Conservation (phyloP, 768 basidiomycete species). For the Rhizopogon vulgaris region DNA sequence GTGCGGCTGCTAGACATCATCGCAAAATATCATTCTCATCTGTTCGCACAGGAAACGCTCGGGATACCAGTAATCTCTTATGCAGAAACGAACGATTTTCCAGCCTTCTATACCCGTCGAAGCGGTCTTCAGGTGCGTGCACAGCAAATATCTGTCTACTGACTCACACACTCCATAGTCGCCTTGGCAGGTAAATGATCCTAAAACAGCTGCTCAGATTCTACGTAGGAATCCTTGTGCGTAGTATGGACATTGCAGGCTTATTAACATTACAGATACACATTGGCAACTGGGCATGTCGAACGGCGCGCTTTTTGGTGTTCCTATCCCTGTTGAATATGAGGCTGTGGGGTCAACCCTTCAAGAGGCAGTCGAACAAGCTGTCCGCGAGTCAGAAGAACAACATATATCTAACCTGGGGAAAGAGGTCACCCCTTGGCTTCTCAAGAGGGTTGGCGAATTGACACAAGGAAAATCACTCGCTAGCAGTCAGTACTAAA, state of each 20-base stretch:
- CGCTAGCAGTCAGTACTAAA: conserved; percentile 48
- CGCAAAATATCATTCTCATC: not conserved
- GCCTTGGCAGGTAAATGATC: conserved; percentile 69
- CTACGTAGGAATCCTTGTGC: conserved; percentile 46
- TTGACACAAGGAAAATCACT: conserved; percentile 74
- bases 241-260: not conserved
- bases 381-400: conserved; percentile 75
- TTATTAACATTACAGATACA: conserved; percentile 40
- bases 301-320: conserved; percentile 78
- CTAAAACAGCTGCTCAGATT: conserved; percentile 63
- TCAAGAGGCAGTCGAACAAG: conserved; percentile 77
- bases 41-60: conserved; percentile 70
- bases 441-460: conserved; percentile 76
- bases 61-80: conserved; percentile 89
- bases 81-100: conserved; percentile 72
- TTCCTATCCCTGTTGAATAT: conserved; percentile 80
- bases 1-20: conserved; percentile 32
- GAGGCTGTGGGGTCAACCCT: conserved; percentile 61
- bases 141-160: not conserved
- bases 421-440: conserved; percentile 94
- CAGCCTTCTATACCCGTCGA: conserved; percentile 84
- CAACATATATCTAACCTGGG: conserved; percentile 76
- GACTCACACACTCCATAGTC: conserved; percentile 38
- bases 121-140: conserved; percentile 70
- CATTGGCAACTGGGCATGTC: conserved; percentile 66